These are phyloP conservation scores for Penicillium macrosclerotiorum DNA, from an alignment of 495 filamentous ascomycete genomes.

Conservation along the genomic window DNA sequence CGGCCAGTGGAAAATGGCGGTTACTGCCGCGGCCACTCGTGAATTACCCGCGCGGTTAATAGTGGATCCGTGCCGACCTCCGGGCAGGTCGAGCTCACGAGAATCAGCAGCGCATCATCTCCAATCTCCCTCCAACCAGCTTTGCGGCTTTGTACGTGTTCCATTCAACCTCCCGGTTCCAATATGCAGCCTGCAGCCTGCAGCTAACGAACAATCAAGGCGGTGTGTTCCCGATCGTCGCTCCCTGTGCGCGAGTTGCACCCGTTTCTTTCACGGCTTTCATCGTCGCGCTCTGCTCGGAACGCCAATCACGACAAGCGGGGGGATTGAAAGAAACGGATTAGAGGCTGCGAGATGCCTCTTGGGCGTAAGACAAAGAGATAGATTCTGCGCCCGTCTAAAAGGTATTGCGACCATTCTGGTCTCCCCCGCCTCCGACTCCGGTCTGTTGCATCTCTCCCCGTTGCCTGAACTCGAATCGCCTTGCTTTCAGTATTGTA, in stretches of 20 bases:
- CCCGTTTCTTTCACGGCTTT: no score
- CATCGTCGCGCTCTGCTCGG: no score
- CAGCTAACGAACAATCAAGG: no score
- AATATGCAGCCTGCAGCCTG: no score
- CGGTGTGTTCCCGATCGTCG: no score
- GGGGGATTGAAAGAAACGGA: no score
- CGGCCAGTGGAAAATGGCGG: not conserved
- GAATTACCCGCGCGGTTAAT: conserved; percentile 9
- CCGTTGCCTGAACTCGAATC: no score
- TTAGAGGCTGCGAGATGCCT: not conserved
- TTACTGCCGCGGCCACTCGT: not conserved
- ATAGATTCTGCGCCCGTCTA: not conserved
- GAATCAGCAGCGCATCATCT: conserved; percentile 8
- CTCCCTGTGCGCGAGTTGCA: no score
- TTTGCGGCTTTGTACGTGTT: conserved; percentile 1
- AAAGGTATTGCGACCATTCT: not conserved
- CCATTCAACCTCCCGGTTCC: no score
- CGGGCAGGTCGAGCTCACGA: conserved; percentile 10
- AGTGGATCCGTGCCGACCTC: conserved; percentile 11
- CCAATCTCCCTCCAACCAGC: conserved; percentile 1
- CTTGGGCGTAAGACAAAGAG: not conserved
- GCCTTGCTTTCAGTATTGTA: no score
- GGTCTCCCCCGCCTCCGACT: not conserved
- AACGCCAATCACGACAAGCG: no score
- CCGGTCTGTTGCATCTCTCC: not conserved